Evolutionary conservation across 441 rosid species (phyloP), one percentile per base, ranked within the genome.

Genomic region (Jatropha multifida): DNA sequence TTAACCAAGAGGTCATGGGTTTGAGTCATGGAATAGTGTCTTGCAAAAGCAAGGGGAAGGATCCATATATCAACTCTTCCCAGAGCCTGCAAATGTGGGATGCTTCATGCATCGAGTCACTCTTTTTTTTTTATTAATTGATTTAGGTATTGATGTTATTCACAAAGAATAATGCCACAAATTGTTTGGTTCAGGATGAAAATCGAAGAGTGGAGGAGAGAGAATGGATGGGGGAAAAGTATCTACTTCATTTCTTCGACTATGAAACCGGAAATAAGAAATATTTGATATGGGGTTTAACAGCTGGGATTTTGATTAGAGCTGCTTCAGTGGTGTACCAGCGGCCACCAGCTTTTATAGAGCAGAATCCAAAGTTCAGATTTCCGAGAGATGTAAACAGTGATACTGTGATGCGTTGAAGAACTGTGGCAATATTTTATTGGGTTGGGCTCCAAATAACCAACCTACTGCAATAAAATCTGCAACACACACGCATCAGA

Each of bases 211-310:
- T 70, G 7, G 97, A 93, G 78, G 96, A 89, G 76, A 85, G 90
- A 76, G 95, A 92, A 77, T 90, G 95, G 97, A 81, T 92, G 94
- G 97, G 95, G 13, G 93, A 88, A 42, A 90, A 90, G 85, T 93
- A 84, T 85, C 82, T 89, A 70, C 23, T 95, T 75, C 96, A 95
- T 77, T 88, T 67, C 76, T 95, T 95, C 72, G 89, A 93, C 80
- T 92, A 90, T 64, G 87, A 83, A 83, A 74, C 85, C 0, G 85
- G 74, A 71, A 83, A 83, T 56, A 85, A 89, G 49, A 87, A 89
- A 78, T 89, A 83, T 69, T 55, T 87, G 80, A 88, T 92, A 76
- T 95, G 97, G 97, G 99, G 97, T 71, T 82, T 95, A 81, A 95
- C 99, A 37, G 99, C 99, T 2, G 90, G 94, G 72, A 84, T 95